phyloP scores from a whole-genome alignment of 2,329 filamentous ascomycete genomes.

The Torrubiellomyces zombiae region DNA sequence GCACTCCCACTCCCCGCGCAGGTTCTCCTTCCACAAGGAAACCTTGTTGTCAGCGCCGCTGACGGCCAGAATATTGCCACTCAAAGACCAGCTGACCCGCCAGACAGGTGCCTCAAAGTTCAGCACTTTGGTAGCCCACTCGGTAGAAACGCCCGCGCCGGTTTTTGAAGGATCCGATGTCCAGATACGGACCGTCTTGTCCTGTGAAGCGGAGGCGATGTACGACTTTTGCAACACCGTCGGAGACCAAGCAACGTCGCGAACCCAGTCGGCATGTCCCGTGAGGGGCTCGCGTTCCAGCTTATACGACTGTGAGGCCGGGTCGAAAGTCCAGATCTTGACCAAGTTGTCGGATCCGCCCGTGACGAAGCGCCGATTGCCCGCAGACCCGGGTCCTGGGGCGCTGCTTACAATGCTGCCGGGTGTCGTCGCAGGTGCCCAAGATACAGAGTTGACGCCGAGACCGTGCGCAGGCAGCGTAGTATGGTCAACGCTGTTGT shows the following conservation, averaged over 20 bases:
- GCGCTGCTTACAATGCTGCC: slow-evolving; percentile 69
- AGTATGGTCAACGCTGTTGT: slow-evolving; percentile 80
- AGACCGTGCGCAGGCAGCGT: slow-evolving; percentile 85
- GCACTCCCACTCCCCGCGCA: slow-evolving; percentile 91
- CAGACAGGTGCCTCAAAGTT: slow-evolving; percentile 81
- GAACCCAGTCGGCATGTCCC: slow-evolving; percentile 91
- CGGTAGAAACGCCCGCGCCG: too few species aligned
- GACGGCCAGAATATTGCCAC: slow-evolving; percentile 88
- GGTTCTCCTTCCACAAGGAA: slow-evolving; percentile 94
- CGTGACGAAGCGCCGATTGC: slow-evolving; percentile 75
- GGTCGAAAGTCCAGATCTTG: slow-evolving; percentile 80
- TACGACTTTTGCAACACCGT: slow-evolving; percentile 92
- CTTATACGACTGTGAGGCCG: slow-evolving; percentile 42
- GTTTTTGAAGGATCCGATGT: slow-evolving; percentile 49
- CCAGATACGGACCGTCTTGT: slow-evolving; percentile 97
- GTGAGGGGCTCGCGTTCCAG: slow-evolving; percentile 47
- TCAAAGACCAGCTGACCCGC: slow-evolving; percentile 96
- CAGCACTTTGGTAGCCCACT: slow-evolving; percentile 76
- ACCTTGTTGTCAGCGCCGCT: slow-evolving; percentile 94
- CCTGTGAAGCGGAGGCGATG: slow-evolving; percentile 87
- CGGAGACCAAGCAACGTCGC: slow-evolving; percentile 93
- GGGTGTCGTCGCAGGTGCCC: slow-evolving; percentile 74
- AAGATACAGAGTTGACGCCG: slow-evolving; percentile 89
- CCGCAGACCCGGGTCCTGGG: slow-evolving; percentile 38
- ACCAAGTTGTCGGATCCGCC: slow-evolving; percentile 87